These are phyloP conservation scores for Trichoderma atrobrunneum DNA, from an alignment of 2,329 filamentous ascomycete genomes.

Conservation along the genomic window DNA sequence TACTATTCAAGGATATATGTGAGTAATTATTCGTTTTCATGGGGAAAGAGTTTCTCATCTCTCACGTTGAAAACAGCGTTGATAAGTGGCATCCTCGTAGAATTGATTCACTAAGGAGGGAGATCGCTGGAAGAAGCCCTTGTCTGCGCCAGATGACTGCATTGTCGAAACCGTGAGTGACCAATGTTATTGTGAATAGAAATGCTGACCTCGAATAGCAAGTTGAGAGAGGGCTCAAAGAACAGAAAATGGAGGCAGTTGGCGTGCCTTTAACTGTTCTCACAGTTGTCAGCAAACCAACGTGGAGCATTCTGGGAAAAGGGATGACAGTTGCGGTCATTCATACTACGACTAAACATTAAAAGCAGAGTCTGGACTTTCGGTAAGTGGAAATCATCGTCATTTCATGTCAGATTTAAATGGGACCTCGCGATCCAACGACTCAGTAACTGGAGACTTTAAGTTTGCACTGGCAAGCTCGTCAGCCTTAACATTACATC, in stretches of 20 bases:
- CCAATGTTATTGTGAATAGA: not conserved
- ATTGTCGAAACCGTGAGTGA: constrained; percentile 27
- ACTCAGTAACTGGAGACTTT: not conserved
- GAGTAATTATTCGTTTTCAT: not conserved
- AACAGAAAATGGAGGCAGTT: not conserved
- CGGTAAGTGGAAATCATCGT: not conserved
- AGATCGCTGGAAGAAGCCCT: constrained; percentile 55
- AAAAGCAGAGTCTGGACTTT: not conserved
- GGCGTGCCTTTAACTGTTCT: not conserved
- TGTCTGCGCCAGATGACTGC: constrained; percentile 45
- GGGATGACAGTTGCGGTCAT: not conserved
- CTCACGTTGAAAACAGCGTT: constrained; percentile 51
- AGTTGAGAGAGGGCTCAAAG: not conserved
- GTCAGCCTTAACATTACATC: not conserved
- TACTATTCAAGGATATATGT: constrained; percentile 34
- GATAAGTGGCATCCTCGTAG: constrained; percentile 51
- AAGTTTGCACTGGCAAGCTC: not conserved
- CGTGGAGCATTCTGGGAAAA: not conserved
- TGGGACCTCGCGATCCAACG: not conserved
- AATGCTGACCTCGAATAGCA: not conserved
- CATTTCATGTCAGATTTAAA: not conserved
- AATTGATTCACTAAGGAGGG: constrained; percentile 55
- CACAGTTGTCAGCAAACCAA: not conserved
- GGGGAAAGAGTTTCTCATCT: not conserved
- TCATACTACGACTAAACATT: not conserved